Conservation (phyloP, 225 moss, liverwort and hornwort genomes). For the Takakia lepidozioides region DNA sequence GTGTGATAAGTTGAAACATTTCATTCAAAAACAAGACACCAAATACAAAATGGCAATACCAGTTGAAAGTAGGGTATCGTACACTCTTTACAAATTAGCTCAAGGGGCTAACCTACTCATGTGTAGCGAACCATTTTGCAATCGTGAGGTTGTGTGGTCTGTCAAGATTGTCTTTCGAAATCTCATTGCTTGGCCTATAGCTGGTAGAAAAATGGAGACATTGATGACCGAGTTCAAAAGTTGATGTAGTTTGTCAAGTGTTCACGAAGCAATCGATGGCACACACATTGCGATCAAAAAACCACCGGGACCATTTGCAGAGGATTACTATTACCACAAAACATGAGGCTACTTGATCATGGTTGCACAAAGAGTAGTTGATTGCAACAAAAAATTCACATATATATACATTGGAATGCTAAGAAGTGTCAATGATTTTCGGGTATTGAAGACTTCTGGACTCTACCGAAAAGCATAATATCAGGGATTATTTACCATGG, state of each 20-base stretch:
- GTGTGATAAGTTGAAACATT: too few relatives aligned
- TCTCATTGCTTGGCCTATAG: not conserved
- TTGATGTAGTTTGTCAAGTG: not conserved
- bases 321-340: not conserved
- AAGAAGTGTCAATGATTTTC: not conserved
- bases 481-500: not conserved
- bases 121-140: not conserved
- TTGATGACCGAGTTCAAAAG: not conserved
- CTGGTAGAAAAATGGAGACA: not conserved
- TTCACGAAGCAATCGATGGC: not conserved
- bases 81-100: not conserved
- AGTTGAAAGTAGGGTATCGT: not conserved
- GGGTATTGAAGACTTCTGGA: not conserved
- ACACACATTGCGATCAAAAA: not conserved
- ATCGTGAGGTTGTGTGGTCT: not conserved
- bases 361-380: not conserved
- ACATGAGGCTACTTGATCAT: not conserved
- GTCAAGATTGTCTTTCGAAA: not conserved
- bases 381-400: not conserved
- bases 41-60: not conserved
- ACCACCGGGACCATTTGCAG: not conserved
- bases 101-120: not conserved
- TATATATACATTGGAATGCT: not conserved
- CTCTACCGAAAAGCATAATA: not conserved
- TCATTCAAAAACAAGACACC: not conserved